Percentiles rank a stretch among this genome's conserved stretches.
Conservation (phyloP, 1,284 basidiomycete genomes). For the Puccinia polysora region DNA sequence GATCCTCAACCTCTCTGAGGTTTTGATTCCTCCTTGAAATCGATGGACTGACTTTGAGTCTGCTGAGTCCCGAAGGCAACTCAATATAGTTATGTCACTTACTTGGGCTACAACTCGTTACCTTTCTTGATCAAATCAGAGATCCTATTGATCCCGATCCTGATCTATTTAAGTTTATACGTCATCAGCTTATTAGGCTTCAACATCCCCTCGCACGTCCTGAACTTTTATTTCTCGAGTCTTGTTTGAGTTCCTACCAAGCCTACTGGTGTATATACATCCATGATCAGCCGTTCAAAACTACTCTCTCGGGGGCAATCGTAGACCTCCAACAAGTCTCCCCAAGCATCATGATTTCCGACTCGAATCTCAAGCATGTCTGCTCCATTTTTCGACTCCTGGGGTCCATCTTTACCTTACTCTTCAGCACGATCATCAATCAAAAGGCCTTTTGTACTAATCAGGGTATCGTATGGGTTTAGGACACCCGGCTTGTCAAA, state of each 20-base stretch:
- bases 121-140: conserved; percentile 84
- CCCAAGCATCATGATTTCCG: no score
- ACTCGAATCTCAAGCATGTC: no score
- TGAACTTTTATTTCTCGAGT: conserved; percentile 66
- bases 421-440: no score
- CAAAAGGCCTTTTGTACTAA: no score
- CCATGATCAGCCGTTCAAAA: no score
- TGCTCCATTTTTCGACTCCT: no score
- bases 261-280: neutral
- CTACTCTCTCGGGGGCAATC: no score
- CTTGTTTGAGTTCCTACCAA: neutral
- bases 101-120: conserved; percentile 82
- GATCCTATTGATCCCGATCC: conserved; percentile 74
- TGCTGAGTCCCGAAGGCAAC: conserved; percentile 59
- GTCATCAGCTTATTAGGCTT: conserved; percentile 80
- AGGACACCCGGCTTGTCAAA: no score
- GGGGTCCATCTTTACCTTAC: no score
- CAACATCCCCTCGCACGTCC: conserved; percentile 73
- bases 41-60: neutral
- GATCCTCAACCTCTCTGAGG: conserved; percentile 5
- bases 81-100: conserved; percentile 84
- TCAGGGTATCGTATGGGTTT: no score
- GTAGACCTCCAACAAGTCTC: no score
- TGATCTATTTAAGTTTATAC: conserved; percentile 73
- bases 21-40: conserved; percentile 21